Evolutionary conservation across 495 filamentous ascomycete genomes (phyloP).

Genomic region (Talaromyces liani): DNA sequence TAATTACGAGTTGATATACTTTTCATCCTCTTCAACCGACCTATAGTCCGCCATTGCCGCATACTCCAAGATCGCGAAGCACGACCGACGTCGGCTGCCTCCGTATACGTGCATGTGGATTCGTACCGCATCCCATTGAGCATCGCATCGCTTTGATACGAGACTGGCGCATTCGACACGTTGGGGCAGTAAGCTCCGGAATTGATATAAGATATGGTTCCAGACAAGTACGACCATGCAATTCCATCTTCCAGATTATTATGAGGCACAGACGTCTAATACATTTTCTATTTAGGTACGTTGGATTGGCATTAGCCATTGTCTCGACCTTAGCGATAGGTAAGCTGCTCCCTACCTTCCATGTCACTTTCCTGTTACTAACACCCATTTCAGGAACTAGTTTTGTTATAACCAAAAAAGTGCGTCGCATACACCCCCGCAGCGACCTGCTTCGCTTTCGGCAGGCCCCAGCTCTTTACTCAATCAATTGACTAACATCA

Average conservation of each 20-base stretch:
- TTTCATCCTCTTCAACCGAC: neutral
- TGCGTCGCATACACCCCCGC: constrained; percentile 30
- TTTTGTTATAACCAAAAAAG: constrained; percentile 93
- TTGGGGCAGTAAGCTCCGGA: constrained; percentile 39
- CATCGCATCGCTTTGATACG: constrained; percentile 7
- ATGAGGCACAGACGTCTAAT: neutral
- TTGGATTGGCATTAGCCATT: constrained; percentile 84
- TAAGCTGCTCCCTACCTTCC: constrained; percentile 32
- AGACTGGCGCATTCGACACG: constrained; percentile 30
- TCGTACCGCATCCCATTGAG: neutral
- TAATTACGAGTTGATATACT: neutral
- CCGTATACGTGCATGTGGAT: neutral
- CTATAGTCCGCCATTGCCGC: neutral
- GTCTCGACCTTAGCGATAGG: constrained; percentile 90
- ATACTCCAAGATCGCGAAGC: neutral
- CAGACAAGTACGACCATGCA: constrained; percentile 66
- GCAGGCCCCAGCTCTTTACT: neutral
- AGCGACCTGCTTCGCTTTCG: neutral
- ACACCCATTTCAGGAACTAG: constrained; percentile 57
- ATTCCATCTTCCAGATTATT: neutral
- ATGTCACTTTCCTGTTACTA: constrained; percentile 1
- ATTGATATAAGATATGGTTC: constrained; percentile 50
- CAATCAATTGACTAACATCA: neutral
- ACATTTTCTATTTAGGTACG: constrained; percentile 52
- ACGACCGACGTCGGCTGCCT: neutral